A percentile compares a stretch with the other conserved stretches of the same genome.
Conservation (phyloP, 371 early-diverging fungal species). For the Mucor ambiguus region DNA sequence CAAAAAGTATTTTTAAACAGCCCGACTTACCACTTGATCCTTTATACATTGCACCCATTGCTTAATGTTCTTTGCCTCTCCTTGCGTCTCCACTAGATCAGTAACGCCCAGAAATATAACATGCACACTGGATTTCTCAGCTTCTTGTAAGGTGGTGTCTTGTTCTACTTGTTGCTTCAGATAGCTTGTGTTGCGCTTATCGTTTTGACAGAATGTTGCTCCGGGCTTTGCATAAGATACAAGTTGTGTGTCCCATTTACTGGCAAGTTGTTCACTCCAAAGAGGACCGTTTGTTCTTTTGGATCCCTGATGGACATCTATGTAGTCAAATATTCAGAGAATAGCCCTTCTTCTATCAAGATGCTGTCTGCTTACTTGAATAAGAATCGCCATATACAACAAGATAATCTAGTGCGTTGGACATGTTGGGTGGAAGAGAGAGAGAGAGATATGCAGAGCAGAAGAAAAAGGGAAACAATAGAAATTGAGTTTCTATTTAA, state of each 20-base stretch:
- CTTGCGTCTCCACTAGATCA: conserved; percentile 31
- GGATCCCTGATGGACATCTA: conserved; percentile 14
- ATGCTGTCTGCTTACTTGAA: conserved; percentile 20
- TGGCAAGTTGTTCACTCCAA: conserved; percentile 41
- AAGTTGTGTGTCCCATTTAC: conserved; percentile 31
- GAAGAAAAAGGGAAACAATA: conserved; percentile 2
- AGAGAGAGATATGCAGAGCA: not conserved
- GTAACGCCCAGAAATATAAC: conserved; percentile 41
- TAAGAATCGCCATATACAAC: conserved; percentile 39
- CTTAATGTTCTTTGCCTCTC: conserved; percentile 12
- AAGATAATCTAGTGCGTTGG: conserved; percentile 7
- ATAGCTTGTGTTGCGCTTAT: conserved; percentile 14
- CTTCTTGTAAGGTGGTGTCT: not conserved
- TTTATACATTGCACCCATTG: conserved; percentile 32
- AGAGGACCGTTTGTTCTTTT: conserved; percentile 45
- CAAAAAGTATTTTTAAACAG: not conserved
- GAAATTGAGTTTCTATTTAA: not conserved
- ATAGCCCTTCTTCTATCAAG: not conserved
- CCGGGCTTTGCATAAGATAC: conserved; percentile 35
- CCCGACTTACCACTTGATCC: conserved; percentile 34
- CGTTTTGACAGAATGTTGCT: conserved; percentile 27
- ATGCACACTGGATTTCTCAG: conserved; percentile 26
- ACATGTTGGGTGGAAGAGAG: not conserved
- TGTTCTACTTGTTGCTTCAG: conserved; percentile 17
- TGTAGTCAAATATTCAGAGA: not conserved